Evolutionary conservation across 257 asterid species (phyloP).

Genomic region (Petrea volubilis): DNA sequence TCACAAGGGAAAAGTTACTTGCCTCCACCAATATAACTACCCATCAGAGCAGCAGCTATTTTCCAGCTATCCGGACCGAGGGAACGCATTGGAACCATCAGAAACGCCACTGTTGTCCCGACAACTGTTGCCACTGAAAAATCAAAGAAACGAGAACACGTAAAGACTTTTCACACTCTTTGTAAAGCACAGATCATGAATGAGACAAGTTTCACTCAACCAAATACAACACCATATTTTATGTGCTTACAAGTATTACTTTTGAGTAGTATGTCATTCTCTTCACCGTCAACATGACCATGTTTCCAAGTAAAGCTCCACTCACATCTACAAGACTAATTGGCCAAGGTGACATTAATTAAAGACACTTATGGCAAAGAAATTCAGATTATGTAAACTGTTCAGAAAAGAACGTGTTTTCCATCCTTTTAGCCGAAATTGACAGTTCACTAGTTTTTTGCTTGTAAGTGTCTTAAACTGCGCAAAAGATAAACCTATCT

Average conservation of each 20-base stretch:
- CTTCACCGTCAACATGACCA: conserved; percentile 11
- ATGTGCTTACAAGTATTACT: conserved; percentile 2
- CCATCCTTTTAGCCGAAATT: not conserved
- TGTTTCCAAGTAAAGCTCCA: not conserved
- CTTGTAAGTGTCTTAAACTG: not conserved
- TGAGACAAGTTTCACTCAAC: not conserved
- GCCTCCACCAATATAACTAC: conserved; percentile 93
- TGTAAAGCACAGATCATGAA: conserved; percentile 12
- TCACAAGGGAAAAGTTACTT: conserved; percentile 23
- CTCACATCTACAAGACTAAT: conserved; percentile 10
- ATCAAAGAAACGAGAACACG: conserved; percentile 12
- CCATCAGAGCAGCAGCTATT: conserved; percentile 89
- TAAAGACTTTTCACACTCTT: conserved; percentile 5
- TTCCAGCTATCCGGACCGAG: conserved; percentile 87
- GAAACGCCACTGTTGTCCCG: conserved; percentile 75
- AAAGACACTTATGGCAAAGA: conserved; percentile 6
- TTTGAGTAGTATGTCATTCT: conserved; percentile 3
- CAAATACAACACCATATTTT: not conserved
- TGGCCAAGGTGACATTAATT: conserved; percentile 2
- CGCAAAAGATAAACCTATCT: not conserved
- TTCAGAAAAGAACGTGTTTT: not conserved
- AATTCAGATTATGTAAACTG: not conserved
- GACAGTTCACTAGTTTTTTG: not conserved
- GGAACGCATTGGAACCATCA: conserved; percentile 79
- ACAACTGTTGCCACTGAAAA: conserved; percentile 69